Base-by-base conservation (phyloP, 495 filamentous ascomycete genomes). In the Penicillium longicatenatum region DNA sequence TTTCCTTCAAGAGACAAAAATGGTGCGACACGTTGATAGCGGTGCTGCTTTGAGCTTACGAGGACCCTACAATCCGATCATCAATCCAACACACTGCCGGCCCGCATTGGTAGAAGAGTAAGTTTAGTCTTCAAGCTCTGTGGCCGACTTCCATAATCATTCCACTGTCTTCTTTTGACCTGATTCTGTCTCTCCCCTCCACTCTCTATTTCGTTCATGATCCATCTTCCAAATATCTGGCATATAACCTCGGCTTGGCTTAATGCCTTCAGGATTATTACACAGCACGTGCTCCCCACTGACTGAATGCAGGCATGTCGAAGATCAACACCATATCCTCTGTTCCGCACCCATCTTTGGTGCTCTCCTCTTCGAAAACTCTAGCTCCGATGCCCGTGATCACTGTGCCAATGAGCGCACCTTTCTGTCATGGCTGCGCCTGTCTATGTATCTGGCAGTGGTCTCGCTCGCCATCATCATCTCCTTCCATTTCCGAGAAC, bases 351-450 rank as follows among this genome's bases (percentile, higher is more conserved):
- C 94, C 0, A 70, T 88, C 3, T 70, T 92, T 35, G 90, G 89
- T 6, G 83, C 91, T 0, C 79, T 98, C 16, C 81, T 99, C 39
- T 96, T 99, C 73, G 88, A 93, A 57, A 99, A 99, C 62, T 78
- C 83, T 43, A 82, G 83, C 54, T 93, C 89, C 52, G 95, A 99
- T 73, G 93, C 92, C 20, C 86, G 94, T 33, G 81, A 84, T 58
- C 80, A 82, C 71, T 80, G 76, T 61, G 81, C 81, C 29, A 83
- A 82, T 50, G 81, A 84, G 61, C 78, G 81, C 44, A 84, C 89
- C 19, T 98, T 98, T 68, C 88, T 98, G 50, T 97, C 95, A 19
- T 97, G 93, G 84, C 87, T 98, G 5, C 86, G 94, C 4, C 84
- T 98, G 6, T 87, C 89, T 17, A 84, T 97, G 64, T 97, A 96